These are phyloP conservation scores for Sophora flavescens DNA, from an alignment of 306 rosid species.

Conservation along the genomic window DNA sequence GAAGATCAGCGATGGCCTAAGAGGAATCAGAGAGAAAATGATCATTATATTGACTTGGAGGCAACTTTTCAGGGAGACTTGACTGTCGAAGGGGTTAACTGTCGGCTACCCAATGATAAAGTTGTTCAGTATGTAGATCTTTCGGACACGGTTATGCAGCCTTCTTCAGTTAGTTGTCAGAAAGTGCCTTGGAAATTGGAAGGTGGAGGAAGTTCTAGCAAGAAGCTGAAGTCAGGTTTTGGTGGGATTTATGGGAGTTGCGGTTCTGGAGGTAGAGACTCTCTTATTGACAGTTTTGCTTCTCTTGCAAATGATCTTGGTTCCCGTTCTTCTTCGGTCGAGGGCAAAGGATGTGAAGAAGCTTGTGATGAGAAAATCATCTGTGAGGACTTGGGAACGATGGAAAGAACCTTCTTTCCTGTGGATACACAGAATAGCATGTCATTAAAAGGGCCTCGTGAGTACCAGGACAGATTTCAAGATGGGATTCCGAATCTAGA, in stretches of 20 bases:
- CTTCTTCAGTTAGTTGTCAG: slow-evolving; percentile 50
- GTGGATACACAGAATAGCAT: slow-evolving; percentile 51
- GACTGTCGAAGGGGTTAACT: slow-evolving; percentile 38
- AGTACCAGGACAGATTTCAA: slow-evolving; percentile 42
- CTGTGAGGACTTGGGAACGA: slow-evolving; percentile 71
- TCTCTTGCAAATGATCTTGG: slow-evolving; percentile 54
- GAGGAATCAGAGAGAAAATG: slow-evolving; percentile 53
- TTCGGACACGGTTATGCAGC: slow-evolving; percentile 50
- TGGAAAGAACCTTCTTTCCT: slow-evolving; percentile 85
- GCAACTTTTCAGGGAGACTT: slow-evolving; percentile 48
- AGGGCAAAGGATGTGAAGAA: slow-evolving; percentile 58
- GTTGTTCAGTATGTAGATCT: slow-evolving; percentile 57
- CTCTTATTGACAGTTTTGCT: slow-evolving; percentile 44
- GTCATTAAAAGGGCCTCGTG: slow-evolving; percentile 51
- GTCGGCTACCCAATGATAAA: slow-evolving; percentile 48
- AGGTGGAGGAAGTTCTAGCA: slow-evolving; percentile 59
- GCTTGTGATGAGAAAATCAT: slow-evolving; percentile 76
- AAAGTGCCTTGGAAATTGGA: slow-evolving; percentile 58
- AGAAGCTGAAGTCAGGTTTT: slow-evolving; percentile 61
- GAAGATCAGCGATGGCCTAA: slow-evolving; percentile 46
- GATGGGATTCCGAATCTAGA: slow-evolving; percentile 81
- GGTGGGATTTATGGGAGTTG: slow-evolving; percentile 49
- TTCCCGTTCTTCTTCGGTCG: slow-evolving; percentile 47
- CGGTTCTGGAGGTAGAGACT: slow-evolving; percentile 52
- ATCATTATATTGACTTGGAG: slow-evolving; percentile 50